These are phyloP conservation scores for Podaxis sp. DNA, from an alignment of 768 basidiomycete species.

Conservation along the genomic window DNA sequence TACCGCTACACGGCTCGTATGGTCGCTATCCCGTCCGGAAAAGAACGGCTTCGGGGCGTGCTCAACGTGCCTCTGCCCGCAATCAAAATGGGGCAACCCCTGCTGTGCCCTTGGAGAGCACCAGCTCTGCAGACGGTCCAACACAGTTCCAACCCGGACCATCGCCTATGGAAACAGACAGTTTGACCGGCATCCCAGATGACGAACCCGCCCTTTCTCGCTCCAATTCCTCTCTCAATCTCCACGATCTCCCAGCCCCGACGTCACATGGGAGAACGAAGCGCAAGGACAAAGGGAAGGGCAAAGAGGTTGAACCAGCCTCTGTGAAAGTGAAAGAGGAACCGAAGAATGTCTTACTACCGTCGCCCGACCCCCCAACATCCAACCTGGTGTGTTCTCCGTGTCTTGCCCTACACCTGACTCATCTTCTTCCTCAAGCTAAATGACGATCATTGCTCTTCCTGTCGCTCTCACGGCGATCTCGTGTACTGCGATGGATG, in stretches of 20 bases:
- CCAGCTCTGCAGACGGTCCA: constrained; percentile 38
- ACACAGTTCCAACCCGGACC: constrained; percentile 22
- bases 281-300: constrained; percentile 56
- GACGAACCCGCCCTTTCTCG: constrained; percentile 62
- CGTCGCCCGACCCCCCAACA: constrained; percentile 44
- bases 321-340: constrained; percentile 52
- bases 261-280: constrained; percentile 31
- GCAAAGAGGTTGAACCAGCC: constrained; percentile 42
- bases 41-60: constrained; percentile 63
- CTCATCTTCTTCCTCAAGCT: constrained; percentile 30
- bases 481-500: constrained; percentile 98
- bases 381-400: constrained; percentile 39
- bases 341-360: constrained; percentile 39
- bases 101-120: constrained; percentile 37
- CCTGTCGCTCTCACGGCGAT: constrained; percentile 78
- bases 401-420: constrained; percentile 14
- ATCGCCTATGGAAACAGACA: constrained; percentile 45
- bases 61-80: constrained; percentile 73
- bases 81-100: constrained; percentile 48
- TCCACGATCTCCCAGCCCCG: constrained; percentile 31
- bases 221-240: constrained; percentile 55
- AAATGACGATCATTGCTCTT: constrained; percentile 80
- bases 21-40: constrained; percentile 26
- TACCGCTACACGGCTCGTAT: constrained; percentile 16
- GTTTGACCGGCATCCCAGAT: constrained; percentile 52